Evolutionary conservation across 495 filamentous ascomycete genomes (phyloP).

Genomic region (Aspergillus nanangensis): DNA sequence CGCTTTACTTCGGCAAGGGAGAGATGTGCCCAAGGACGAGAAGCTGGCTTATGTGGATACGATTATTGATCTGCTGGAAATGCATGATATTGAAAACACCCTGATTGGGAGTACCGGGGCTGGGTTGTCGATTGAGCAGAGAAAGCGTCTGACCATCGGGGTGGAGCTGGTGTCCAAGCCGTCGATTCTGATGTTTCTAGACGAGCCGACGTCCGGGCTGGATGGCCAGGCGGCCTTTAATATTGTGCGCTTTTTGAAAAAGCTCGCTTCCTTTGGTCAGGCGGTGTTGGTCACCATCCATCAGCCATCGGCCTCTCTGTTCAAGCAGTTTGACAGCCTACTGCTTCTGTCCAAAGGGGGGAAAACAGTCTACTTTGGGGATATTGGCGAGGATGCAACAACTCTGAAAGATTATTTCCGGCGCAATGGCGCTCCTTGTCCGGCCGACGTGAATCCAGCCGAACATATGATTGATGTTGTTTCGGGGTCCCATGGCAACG

Average conservation of each 20-base stretch:
- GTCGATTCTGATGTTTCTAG: not conserved
- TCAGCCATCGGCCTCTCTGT: not conserved
- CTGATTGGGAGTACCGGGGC: not conserved
- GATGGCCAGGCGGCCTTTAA: not conserved
- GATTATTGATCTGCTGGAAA: not conserved
- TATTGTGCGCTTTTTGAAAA: not conserved
- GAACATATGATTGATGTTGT: conserved; percentile 87
- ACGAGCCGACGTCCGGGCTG: not conserved
- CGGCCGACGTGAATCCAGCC: conserved; percentile 66
- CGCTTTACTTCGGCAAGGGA: not conserved
- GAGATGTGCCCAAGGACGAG: not conserved
- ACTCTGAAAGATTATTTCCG: conserved; percentile 58
- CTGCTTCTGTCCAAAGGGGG: not conserved
- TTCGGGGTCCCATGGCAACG: conserved; percentile 5
- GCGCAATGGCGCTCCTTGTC: conserved; percentile 64
- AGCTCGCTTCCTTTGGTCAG: not conserved
- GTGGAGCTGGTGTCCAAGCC: not conserved
- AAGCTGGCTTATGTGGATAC: not conserved
- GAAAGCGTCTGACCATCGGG: not conserved
- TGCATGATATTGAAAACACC: not conserved
- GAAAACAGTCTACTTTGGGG: not conserved
- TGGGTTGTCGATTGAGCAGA: not conserved
- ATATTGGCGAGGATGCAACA: not conserved
- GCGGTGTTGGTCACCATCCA: not conserved
- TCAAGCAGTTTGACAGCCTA: not conserved